Base-by-base conservation (phyloP, 495 filamentous ascomycete genomes). In the Aspergillus sparsus region DNA sequence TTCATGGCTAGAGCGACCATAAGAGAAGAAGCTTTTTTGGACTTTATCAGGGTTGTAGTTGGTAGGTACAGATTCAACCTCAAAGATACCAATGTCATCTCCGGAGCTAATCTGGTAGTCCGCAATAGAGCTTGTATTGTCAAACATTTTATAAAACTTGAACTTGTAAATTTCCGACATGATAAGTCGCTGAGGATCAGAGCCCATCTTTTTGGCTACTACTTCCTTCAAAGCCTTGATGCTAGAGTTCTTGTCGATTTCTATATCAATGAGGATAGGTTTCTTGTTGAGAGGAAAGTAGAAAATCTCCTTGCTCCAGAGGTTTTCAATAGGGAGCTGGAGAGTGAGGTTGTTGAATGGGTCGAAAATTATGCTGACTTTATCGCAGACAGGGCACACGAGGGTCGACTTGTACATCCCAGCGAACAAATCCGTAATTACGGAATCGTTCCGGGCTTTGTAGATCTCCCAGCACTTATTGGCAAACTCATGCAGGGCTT, bases 341-440 rank as follows among this genome's bases (percentile, higher is more conserved):
- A 98, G 76, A 0, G 95, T 97, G 34, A 98, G 73, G 58, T 92
- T 94, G 76, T 90, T 97, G 82, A 96, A 98, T 2, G 94, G 94
- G 75, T 98, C 94, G 64, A 98, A 98, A 5, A 94, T 98, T 62
- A 98, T 97, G 81, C 92, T 96, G 74, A 97, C 88, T 77, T 98
- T 98, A 57, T 88, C 82, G 69, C 94, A 98, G 8, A 77, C 83
- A 2, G 93, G 95, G 69, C 94, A 98, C 58, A 92, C 85, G 44
- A 98, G 82, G 5, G 93, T 98, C 32, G 93, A 97, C 77, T 97
- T 97, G 81, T 98, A 98, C 80, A 97, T 91, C 53, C 94, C 94
- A 47, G 90, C 92, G 70, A 98, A 98, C 5, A 98, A 80, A 67
- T 98, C 94, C 35, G 89, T 92, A 62, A 96, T 89, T 41, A 97